Evolutionary conservation across 495 filamentous ascomycete species (phyloP).

Genomic region (Hyaloscypha bicolor): DNA sequence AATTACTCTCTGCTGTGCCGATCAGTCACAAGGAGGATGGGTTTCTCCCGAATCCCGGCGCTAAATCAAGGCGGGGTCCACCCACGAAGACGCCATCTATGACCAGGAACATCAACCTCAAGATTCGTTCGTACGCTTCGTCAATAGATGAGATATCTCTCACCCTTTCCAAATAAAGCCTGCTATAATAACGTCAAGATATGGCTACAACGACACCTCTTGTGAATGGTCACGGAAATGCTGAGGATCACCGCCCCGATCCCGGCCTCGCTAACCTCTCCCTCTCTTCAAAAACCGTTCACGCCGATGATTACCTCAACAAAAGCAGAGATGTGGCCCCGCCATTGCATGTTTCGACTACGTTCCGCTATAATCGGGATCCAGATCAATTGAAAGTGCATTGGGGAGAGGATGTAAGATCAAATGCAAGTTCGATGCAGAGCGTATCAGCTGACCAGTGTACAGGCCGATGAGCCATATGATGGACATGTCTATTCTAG

Average conservation of each 20-base stretch:
- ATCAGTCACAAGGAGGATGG: constrained; percentile 6
- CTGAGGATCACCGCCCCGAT: constrained; percentile 13
- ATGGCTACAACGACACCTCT: constrained; percentile 21
- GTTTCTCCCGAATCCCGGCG: constrained; percentile 3
- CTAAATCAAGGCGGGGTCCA: constrained; percentile 1
- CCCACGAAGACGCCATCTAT: constrained; percentile 5
- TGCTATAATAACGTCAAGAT: neutral
- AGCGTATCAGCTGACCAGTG: constrained; percentile 24
- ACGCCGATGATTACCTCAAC: constrained; percentile 82
- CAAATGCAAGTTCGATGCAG: neutral
- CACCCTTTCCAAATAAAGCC: neutral
- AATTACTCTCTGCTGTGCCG: neutral
- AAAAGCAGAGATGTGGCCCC: constrained; percentile 76
- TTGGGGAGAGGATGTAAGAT: constrained; percentile 45
- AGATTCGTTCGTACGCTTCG: neutral
- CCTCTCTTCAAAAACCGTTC: constrained; percentile 73
- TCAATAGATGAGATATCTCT: neutral
- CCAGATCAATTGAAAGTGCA: constrained; percentile 59
- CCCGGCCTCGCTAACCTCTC: constrained; percentile 38
- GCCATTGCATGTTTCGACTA: constrained; percentile 84
- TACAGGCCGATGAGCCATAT: constrained; percentile 41
- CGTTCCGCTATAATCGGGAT: constrained; percentile 76
- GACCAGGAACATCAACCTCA: neutral
- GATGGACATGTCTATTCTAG: constrained; percentile 79
- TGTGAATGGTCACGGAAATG: constrained; percentile 9